phyloP scores from a whole-genome alignment of 805 yeast genomes.

The Metschnikowia anglica region DNA sequence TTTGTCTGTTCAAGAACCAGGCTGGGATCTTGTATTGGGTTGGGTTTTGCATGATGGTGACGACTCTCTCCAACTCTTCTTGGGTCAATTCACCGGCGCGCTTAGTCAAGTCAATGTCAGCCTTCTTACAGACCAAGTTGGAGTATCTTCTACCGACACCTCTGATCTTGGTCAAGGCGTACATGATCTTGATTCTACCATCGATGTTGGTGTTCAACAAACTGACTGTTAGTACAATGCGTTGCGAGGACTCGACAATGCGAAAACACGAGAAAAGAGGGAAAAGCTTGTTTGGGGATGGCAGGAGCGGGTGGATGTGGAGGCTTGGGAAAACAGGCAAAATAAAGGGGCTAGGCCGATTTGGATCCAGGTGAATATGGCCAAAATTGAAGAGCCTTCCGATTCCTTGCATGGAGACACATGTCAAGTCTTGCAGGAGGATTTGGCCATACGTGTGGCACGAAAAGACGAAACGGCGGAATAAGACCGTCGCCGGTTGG shows the following conservation, averaged over 20 bases:
- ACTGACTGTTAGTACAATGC: conserved; percentile 48
- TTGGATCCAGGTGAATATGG: too few relatives aligned
- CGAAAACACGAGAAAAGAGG: too few relatives aligned
- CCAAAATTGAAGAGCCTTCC: too few relatives aligned
- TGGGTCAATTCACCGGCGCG: conserved; percentile 99
- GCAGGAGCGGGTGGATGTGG: background rate
- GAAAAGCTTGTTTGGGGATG: background rate
- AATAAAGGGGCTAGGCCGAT: too few relatives aligned
- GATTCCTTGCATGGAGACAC: too few relatives aligned
- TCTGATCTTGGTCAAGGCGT: conserved; percentile 99
- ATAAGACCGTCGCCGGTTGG: too few relatives aligned
- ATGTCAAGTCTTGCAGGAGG: too few relatives aligned
- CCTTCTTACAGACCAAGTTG: conserved; percentile 99
- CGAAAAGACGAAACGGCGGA: too few relatives aligned
- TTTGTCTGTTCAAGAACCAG: conserved; percentile 97
- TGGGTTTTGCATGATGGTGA: conserved; percentile 99
- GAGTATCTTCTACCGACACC: conserved; percentile 99
- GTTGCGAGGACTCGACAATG: too few relatives aligned
- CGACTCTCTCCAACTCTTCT: conserved; percentile 99
- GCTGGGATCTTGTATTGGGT: conserved; percentile 98
- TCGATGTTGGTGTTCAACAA: conserved; percentile 99
- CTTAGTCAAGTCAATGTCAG: conserved; percentile 96
- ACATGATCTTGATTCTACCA: conserved; percentile 99
- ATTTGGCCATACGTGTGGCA: too few relatives aligned
- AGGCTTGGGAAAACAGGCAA: too few relatives aligned